Conservation (phyloP, 2,329 filamentous ascomycete genomes). For the Diaporthe longicolla region DNA sequence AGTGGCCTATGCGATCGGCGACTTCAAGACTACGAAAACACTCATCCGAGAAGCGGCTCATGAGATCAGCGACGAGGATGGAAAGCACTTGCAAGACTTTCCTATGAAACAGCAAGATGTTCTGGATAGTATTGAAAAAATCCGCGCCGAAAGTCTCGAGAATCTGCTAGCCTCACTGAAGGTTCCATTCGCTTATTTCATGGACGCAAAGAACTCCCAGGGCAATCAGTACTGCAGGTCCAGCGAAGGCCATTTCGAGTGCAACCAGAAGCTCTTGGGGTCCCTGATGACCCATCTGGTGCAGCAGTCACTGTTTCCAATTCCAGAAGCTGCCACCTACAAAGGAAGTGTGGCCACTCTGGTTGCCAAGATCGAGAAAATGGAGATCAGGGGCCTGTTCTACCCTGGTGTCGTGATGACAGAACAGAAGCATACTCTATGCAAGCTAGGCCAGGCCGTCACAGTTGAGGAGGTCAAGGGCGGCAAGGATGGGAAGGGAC, state of each 20-base stretch:
- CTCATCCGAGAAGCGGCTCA: conserved; percentile 35
- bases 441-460: conserved; percentile 38
- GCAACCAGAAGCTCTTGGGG: conserved; percentile 41
- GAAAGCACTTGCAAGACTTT: conserved; percentile 15
- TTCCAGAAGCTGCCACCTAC: conserved; percentile 33
- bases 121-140: conserved; percentile 5
- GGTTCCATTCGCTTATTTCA: conserved; percentile 30
- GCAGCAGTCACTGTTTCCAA: conserved; percentile 37
- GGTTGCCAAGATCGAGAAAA: conserved; percentile 22
- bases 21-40: conserved; percentile 39
- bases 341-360: conserved; percentile 31
- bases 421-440: conserved; percentile 39
- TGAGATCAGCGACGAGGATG: conserved; percentile 22
- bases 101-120: conserved; percentile 28
- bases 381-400: conserved; percentile 39
- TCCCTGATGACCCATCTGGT: conserved; percentile 39
- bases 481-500: neutral
- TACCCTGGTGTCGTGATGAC: conserved; percentile 35
- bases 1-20: conserved; percentile 37
- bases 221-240: conserved; percentile 40
- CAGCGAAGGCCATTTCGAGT: conserved; percentile 32
- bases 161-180: conserved; percentile 21
- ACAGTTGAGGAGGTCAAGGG: conserved; percentile 22
- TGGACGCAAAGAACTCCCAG: conserved; percentile 15
- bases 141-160: conserved; percentile 31